Evolutionary conservation across 164 flowering plant genomes (phyloP).

Genomic region (Pachysandra terminalis): DNA sequence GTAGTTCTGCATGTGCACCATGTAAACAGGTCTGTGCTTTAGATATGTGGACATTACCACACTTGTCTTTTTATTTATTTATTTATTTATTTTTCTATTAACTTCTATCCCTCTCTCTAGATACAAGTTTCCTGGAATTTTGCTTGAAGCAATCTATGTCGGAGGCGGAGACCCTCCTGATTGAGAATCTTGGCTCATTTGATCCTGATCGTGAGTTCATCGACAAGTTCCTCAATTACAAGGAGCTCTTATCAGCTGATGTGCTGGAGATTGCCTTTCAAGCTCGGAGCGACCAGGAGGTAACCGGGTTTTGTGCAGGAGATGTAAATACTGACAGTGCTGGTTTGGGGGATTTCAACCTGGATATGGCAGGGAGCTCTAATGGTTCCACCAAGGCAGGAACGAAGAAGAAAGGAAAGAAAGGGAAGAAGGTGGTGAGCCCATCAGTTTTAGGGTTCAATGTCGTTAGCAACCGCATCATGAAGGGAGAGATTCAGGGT

Average conservation of each 20-base stretch:
- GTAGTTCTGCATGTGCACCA: background rate
- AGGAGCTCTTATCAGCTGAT: constrained; percentile 76
- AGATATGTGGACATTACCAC: too few species aligned
- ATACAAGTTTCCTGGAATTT: constrained; percentile 90
- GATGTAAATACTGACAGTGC: constrained; percentile 33
- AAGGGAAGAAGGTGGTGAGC: constrained; percentile 92
- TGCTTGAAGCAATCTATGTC: constrained; percentile 85
- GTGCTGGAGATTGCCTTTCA: constrained; percentile 86
- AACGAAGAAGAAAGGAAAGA: constrained; percentile 83
- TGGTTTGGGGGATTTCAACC: constrained; percentile 25
- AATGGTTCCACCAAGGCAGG: constrained; percentile 54
- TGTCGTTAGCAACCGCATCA: constrained; percentile 93
- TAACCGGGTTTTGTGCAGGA: constrained; percentile 27
- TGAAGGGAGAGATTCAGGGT: constrained; percentile 99
- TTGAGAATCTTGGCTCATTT: constrained; percentile 72
- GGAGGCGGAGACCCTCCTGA: constrained; percentile 76
- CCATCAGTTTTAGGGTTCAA: constrained; percentile 80
- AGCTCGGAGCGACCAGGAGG: constrained; percentile 38
- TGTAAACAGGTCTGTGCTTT: too few species aligned
- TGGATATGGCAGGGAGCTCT: constrained; percentile 23
- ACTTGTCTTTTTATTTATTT: too few species aligned
- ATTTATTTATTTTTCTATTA: background rate
- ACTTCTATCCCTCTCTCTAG: too few species aligned
- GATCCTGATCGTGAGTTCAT: constrained; percentile 87
- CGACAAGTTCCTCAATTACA: constrained; percentile 88